Base-by-base conservation (phyloP, 108 stramenopile genomes). In the Stephanodiscus minutulus region DNA sequence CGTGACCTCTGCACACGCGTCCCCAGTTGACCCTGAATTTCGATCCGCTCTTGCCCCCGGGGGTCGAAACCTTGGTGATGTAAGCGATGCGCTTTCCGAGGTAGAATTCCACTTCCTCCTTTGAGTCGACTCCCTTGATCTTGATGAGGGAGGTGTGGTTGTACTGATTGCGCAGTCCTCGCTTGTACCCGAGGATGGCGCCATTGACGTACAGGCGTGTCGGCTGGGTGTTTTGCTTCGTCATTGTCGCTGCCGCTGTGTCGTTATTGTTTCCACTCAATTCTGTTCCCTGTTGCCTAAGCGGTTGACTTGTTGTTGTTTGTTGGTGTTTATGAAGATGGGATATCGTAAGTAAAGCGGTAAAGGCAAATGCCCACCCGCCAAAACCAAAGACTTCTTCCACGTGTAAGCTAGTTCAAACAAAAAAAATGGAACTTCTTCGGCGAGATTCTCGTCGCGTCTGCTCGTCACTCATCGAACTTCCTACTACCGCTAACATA, bases 21-120 rank as follows among this genome's bases (percentile, higher is more conserved):
- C 99, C 99, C 99, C 99, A 99, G 68, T 96, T 97, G 54, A 97
- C 97, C 62, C 98, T 87, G 92, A 96, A 98, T 82, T 98, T 97
- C 70, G 88, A 90, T 67, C 90, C 95, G 60, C 86, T 85, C 83
- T 88, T 92, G 46, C 81, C 82, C 36, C 85, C 80, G 17, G 67
- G 50, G 55, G 72, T 82, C 13, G 76, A 82, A 4, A 44, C 85
- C 95, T 98, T 99, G 89, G 98, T 99, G 76, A 99, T 97, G 86
- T 96, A 99, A 28, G 98, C 99, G 54, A 99, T 84, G 54, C 90
- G 87, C 93, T 99, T 99, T 55, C 99, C 99, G 36, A 98, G 83
- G 91, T 99, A 99, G 76, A 98, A 99, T 36, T 94, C 82, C 44
- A 90, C 88, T 20, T 91, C 97, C 61, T 94, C 86, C 83, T 92